A percentile compares a stretch with the other conserved stretches of the same genome.
phyloP scores from a whole-genome alignment of 2,329 filamentous ascomycete species.

The Bipolaris bicolor region DNA sequence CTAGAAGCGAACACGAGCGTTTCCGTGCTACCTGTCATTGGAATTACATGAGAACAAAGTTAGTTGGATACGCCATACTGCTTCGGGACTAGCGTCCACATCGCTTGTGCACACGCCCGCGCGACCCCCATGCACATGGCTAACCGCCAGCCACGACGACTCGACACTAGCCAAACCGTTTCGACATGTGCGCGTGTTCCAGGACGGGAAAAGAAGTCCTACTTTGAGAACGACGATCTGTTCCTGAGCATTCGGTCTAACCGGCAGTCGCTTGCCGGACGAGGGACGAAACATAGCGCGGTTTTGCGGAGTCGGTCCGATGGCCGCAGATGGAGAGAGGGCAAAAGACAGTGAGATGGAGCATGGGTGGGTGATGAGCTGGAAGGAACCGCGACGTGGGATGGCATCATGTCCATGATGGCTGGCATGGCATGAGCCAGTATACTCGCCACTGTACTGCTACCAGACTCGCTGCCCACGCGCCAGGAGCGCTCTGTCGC shows the following conservation, averaged over 20 bases:
- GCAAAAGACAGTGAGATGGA: not conserved
- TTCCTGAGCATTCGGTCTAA: slow-evolving; percentile 9
- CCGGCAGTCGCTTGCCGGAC: slow-evolving; percentile 6
- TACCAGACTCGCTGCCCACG: not conserved
- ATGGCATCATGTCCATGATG: slow-evolving; percentile 5
- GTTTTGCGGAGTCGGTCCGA: slow-evolving; percentile 16
- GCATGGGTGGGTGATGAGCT: slow-evolving; percentile 7
- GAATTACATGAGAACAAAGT: not conserved
- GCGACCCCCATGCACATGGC: not conserved
- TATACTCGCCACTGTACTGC: slow-evolving; percentile 16
- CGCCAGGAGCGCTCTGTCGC: slow-evolving; percentile 1
- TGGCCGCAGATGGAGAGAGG: not conserved
- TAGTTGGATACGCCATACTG: not conserved
- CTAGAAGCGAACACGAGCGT: slow-evolving; percentile 4
- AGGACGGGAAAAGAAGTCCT: slow-evolving; percentile 4
- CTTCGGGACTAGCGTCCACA: not conserved
- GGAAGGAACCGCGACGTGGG: slow-evolving; percentile 9
- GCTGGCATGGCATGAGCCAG: slow-evolving; percentile 14
- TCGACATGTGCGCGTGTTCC: not conserved
- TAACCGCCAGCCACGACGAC: not conserved
- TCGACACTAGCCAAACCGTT: slow-evolving; percentile 1
- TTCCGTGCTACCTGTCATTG: not conserved
- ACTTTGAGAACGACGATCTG: slow-evolving; percentile 9
- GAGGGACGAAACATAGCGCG: slow-evolving; percentile 16
- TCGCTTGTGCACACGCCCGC: not conserved